Base-by-base conservation (phyloP, 345 rosid genomes). In the Camelina laxa region DNA sequence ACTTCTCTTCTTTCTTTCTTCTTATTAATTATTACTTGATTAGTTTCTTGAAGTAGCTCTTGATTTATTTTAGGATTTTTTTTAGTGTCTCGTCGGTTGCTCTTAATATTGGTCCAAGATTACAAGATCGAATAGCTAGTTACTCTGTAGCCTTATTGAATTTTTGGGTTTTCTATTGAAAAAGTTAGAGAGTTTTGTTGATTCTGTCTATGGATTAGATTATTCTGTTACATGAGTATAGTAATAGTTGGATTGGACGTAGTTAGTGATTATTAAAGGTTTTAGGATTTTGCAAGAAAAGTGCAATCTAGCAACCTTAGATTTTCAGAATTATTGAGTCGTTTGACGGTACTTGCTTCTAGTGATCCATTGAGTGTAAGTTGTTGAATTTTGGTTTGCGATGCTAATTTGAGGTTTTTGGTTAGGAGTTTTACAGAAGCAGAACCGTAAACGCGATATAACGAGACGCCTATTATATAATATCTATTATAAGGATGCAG, bases 401-500 rank as follows among this genome's bases (percentile, higher is more conserved):
- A 16, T 27, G 41, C 41, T 45, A 47, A 5, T 47, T 45, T 24
- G 9, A 33, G 13, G 30, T 65, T 65, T 42, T 66, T 66, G n/a
- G 30, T 69, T 39, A 39, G 39, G 11, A 2, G 11, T 11, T 39
- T 39, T 3, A 17, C 33, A 57, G 22, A 72, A 17, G 45, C 67
- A 59, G 56, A 45, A 33, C 14, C 45, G 8, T 44, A 30, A n/a
- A 44, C 27, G 7, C 27, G 5, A 3, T 20, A 49, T 42, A 54
- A 55, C 62, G 5, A 56, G 41, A 69, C 20, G 11, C 16, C 14
- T 42, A 30, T 48, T 30, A 16, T 14, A 4, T 7, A 10, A 17
- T 11, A 9, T 65, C 27, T 21, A 65, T 24, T 56, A 60, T 39
- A 59, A 60, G 49, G 80, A 88, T 88, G 92, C 85, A 80, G 73